Base-by-base conservation (phyloP, 495 filamentous ascomycete genomes). In the Aspergillus ellipticus region DNA sequence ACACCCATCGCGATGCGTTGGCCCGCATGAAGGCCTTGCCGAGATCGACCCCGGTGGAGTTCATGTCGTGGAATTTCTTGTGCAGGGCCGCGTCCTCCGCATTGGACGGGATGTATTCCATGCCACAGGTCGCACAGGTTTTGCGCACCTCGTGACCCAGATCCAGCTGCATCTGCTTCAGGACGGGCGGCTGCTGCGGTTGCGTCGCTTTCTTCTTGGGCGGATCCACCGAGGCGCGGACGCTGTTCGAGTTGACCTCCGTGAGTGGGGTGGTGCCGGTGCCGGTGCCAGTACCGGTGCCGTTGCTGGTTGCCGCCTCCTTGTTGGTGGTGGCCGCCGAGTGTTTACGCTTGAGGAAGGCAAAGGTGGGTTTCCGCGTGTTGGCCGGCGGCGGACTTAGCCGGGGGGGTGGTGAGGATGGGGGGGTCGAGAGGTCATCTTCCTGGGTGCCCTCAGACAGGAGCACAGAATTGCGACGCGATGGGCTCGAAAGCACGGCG, bases 71-170 rank as follows among this genome's bases (percentile, higher is more conserved):
- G 59, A 84, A 89, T 51, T 83, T 85, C 61, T 79, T 82, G 62
- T 90, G 87, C 33, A 89, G 62, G 2, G 76, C 77, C 31, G 77
- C 74, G 57, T 90, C 87, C 59, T 88, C 85, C 39, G 73, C 71
- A 20, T 83, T 82, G 0, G 85, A 87, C 11, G 85, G 80, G 37
- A 86, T 76, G 64, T 89, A 90, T 54, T 86, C 83, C 87, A 90
- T 90, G 0, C 80, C 82, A 64, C 87, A 90, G 2, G 71, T 73
- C 33, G 72, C 73, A 66, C 87, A 90, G n/a, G 78, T 82, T 55
- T 80, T 82, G 47, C 80, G 75, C 35, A 81, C 67, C 42, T 82
- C 73, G 55, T 74, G 75, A 15, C 85, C 87, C 26, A 89, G 71
- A 58, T 88, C 86, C 31, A 90, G 80, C 49, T 84, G 83, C 72